Evolutionary conservation across 768 basidiomycete species (phyloP).

Genomic region (Cystobasidium ongulense): DNA sequence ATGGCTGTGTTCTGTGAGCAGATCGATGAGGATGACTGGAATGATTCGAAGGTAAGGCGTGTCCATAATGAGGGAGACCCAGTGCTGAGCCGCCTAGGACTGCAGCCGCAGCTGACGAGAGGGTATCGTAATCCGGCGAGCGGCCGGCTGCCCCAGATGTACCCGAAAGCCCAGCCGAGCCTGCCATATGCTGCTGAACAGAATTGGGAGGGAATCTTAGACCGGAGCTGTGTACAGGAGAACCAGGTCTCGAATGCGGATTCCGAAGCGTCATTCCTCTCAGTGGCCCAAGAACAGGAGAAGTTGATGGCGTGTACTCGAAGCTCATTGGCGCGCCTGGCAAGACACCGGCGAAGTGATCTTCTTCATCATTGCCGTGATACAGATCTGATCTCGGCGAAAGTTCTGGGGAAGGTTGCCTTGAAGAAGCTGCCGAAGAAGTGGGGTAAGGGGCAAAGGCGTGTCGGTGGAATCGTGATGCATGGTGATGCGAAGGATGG

Average conservation of each 20-base stretch:
- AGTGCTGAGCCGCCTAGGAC: neutral
- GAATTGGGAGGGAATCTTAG: conserved; percentile 7
- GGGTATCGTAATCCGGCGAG: conserved; percentile 20
- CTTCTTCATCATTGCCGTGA: conserved; percentile 9
- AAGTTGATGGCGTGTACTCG: conserved; percentile 25
- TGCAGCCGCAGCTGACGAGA: neutral
- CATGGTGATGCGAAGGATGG: conserved; percentile 26
- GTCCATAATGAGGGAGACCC: neutral
- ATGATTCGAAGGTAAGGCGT: conserved; percentile 4
- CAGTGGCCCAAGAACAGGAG: conserved; percentile 18
- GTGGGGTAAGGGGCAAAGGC: conserved; percentile 20
- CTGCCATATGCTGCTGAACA: neutral
- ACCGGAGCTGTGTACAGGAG: conserved; percentile 10
- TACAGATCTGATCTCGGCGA: conserved; percentile 16
- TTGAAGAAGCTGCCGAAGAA: conserved; percentile 27
- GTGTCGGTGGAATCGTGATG: conserved; percentile 26
- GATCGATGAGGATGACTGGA: conserved; percentile 11
- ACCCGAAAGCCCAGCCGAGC: neutral
- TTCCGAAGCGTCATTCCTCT: conserved; percentile 24
- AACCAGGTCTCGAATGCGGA: conserved; percentile 8
- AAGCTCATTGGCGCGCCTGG: conserved; percentile 5
- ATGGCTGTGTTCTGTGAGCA: conserved; percentile 11
- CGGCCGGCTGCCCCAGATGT: neutral
- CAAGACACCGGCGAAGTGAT: neutral
- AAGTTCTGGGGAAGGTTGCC: conserved; percentile 29